These are phyloP conservation scores for Pelargonium nanum DNA, from an alignment of 345 rosid genomes.

Conservation along the genomic window DNA sequence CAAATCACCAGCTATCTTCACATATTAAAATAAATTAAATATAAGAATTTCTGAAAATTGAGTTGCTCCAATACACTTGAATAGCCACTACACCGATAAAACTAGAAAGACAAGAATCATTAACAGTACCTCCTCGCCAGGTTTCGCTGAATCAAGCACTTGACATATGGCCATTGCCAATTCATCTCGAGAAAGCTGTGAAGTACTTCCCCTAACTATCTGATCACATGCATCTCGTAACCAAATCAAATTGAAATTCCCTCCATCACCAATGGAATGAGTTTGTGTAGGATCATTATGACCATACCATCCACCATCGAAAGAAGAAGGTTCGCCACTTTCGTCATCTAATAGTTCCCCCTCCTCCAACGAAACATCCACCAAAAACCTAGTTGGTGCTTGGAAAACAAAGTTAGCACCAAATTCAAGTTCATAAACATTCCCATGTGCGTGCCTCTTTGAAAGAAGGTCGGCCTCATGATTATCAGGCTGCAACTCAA, in stretches of 20 bases:
- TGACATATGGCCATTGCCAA: conserved; percentile 89
- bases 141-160: conserved; percentile 77
- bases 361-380: conserved; percentile 49
- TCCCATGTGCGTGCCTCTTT: conserved; percentile 29
- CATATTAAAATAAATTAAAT: neutral
- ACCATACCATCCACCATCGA: conserved; percentile 40
- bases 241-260: conserved; percentile 65
- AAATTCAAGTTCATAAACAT: conserved; percentile 43
- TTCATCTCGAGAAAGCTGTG: conserved; percentile 83
- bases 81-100: conserved; percentile 9
- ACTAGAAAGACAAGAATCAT: conserved; percentile 5
- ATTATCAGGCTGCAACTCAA: conserved; percentile 40
- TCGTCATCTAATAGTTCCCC: conserved; percentile 35
- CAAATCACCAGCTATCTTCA: conserved; percentile 81
- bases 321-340: conserved; percentile 26
- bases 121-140: conserved; percentile 81
- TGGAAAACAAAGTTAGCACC: conserved; percentile 69
- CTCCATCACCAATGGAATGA: conserved; percentile 23
- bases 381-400: conserved; percentile 70
- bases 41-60: neutral
- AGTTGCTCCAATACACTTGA: neutral
- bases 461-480: conserved; percentile 18
- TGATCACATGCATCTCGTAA: conserved; percentile 67
- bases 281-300: conserved; percentile 18
- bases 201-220: conserved; percentile 51